These are phyloP conservation scores for Aspergillus candidus DNA, from an alignment of 2,329 filamentous ascomycete genomes.

Conservation along the genomic window DNA sequence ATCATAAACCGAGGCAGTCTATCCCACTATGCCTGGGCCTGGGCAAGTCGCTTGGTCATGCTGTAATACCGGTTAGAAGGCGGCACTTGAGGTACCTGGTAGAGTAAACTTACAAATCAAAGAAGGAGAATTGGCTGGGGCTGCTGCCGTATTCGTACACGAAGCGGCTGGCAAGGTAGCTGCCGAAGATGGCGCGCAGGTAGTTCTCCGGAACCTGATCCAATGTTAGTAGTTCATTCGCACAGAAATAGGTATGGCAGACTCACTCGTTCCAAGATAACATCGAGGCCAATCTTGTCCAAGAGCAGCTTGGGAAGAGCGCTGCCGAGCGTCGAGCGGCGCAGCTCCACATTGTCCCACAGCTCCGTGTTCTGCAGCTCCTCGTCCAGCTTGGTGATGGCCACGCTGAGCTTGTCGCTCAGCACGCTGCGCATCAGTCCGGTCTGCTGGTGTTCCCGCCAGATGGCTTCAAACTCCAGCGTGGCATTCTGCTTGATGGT, in stretches of 20 bases:
- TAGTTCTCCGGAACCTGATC: constrained; percentile 77
- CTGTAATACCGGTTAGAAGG: constrained; percentile 17
- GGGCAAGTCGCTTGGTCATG: constrained; percentile 34
- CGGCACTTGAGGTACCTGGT: background rate
- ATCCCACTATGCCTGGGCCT: constrained; percentile 23
- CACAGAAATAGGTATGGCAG: background rate
- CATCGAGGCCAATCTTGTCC: constrained; percentile 84
- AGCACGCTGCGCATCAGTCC: constrained; percentile 76
- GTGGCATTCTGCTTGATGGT: constrained; percentile 86
- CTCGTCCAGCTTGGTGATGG: constrained; percentile 95
- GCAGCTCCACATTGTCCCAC: constrained; percentile 76
- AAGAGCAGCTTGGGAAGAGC: constrained; percentile 79
- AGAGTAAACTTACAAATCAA: constrained; percentile 74
- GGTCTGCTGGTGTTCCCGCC: constrained; percentile 83
- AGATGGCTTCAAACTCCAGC: constrained; percentile 97
- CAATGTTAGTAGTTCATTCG: constrained; percentile 15
- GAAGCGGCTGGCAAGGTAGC: constrained; percentile 89
- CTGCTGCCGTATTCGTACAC: constrained; percentile 92
- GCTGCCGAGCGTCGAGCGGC: constrained; percentile 71
- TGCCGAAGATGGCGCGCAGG: constrained; percentile 90
- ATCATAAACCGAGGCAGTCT: constrained; percentile 1
- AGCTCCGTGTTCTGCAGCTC: constrained; percentile 89
- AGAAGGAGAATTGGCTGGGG: constrained; percentile 96
- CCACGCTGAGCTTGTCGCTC: constrained; percentile 81
- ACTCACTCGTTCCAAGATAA: constrained; percentile 70